Evolutionary conservation across 371 early-diverging fungal species (phyloP).

Genomic region (Amoeboaphelidium protococcarum): DNA sequence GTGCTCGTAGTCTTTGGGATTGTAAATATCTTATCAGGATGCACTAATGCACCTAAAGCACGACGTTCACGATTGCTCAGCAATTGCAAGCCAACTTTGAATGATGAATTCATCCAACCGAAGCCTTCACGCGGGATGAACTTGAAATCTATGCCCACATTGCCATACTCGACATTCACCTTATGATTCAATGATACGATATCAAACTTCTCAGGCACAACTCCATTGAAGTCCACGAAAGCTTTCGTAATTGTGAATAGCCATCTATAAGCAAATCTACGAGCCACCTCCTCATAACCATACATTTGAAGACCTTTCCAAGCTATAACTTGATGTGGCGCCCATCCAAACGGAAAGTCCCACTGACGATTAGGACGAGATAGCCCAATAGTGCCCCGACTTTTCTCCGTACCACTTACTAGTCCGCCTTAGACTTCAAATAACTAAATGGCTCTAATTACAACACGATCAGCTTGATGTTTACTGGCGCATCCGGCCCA

Average conservation of each 20-base stretch:
- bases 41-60: slow-evolving; percentile 48
- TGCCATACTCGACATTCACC: slow-evolving; percentile 78
- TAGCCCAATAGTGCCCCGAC: slow-evolving; percentile 39
- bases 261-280: slow-evolving; percentile 77
- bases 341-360: slow-evolving; percentile 66
- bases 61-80: slow-evolving; percentile 40
- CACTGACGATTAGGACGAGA: slow-evolving; percentile 82
- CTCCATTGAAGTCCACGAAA: slow-evolving; percentile 89
- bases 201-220: slow-evolving; percentile 90
- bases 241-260: slow-evolving; percentile 71
- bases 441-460: slow-evolving; percentile 7
- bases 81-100: slow-evolving; percentile 51
- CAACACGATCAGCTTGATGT: slow-evolving; percentile 29
- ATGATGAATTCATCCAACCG: slow-evolving; percentile 87
- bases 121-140: slow-evolving; percentile 85
- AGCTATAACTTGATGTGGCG: slow-evolving; percentile 87
- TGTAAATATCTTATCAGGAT: slow-evolving; percentile 24
- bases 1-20: too few species aligned
- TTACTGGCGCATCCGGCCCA: slow-evolving; percentile 40
- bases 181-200: slow-evolving; percentile 68
- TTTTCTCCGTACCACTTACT: slow-evolving; percentile 61
- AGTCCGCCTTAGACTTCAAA: slow-evolving; percentile 72
- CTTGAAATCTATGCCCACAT: slow-evolving; percentile 69
- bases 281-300: slow-evolving; percentile 28
- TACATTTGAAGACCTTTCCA: slow-evolving; percentile 73